These are phyloP conservation scores for Annulohypoxylon stygium DNA, from an alignment of 495 filamentous ascomycete genomes.

Conservation along the genomic window DNA sequence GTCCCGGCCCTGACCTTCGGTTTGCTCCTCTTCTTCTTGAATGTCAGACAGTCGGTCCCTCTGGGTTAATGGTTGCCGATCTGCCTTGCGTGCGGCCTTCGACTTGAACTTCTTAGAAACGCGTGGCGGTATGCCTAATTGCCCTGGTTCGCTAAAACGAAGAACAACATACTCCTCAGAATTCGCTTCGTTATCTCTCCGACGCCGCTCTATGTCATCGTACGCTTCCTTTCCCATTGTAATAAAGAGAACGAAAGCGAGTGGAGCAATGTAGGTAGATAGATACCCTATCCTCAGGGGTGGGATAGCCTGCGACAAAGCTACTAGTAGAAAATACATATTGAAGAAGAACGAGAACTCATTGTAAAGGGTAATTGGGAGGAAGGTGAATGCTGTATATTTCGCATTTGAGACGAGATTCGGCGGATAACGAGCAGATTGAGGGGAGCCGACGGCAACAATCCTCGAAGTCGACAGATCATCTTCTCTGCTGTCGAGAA, in stretches of 20 bases:
- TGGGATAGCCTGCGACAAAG: slow-evolving; percentile 91
- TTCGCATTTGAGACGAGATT: slow-evolving; percentile 97
- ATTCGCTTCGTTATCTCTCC: slow-evolving; percentile 93
- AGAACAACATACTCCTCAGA: slow-evolving; percentile 89
- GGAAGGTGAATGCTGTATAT: slow-evolving; percentile 96
- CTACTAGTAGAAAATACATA: slow-evolving; percentile 96
- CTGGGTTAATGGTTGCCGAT: slow-evolving; percentile 46
- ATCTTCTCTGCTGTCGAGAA: slow-evolving; percentile 61
- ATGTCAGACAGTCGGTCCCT: slow-evolving; percentile 64
- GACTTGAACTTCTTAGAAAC: slow-evolving; percentile 56
- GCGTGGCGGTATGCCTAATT: slow-evolving; percentile 47
- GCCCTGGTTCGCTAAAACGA: slow-evolving; percentile 67
- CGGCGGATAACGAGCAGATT: slow-evolving; percentile 73
- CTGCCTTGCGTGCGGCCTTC: slow-evolving; percentile 49
- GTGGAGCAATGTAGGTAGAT: slow-evolving; percentile 91
- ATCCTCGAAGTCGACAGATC: slow-evolving; percentile 66
- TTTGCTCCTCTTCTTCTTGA: slow-evolving; percentile 67
- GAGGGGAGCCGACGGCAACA: slow-evolving; percentile 63
- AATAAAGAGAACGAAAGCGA: slow-evolving; percentile 91
- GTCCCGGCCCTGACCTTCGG: slow-evolving; percentile 56
- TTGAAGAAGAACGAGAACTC: slow-evolving; percentile 99
- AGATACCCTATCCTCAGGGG: slow-evolving; percentile 92
- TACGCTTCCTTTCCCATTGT: slow-evolving; percentile 96
- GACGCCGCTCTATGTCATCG: slow-evolving; percentile 88
- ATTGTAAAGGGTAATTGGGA: slow-evolving; percentile 94